Conservation (phyloP, 129 eudicot species). For the Cynara cardunculus region DNA sequence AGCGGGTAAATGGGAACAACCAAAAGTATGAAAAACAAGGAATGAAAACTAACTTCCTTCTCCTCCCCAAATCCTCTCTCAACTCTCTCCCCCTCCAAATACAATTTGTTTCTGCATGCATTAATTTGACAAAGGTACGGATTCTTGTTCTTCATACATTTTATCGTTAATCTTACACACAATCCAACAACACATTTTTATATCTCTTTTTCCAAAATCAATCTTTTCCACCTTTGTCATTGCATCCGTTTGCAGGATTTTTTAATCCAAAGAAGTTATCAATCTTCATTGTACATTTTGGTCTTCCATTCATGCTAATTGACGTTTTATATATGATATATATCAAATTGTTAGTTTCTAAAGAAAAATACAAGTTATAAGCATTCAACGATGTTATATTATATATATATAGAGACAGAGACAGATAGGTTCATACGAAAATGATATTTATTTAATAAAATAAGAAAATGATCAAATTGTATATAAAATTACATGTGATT, state of each 20-base stretch:
- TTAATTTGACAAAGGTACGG: background rate
- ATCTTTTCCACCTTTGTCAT: background rate
- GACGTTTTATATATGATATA: background rate
- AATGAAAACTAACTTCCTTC: background rate
- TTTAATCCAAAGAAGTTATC: background rate
- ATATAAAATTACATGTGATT: too few species aligned
- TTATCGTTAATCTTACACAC: background rate
- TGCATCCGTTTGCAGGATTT: background rate
- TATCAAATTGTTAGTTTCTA: too few species aligned
- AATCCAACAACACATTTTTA: background rate
- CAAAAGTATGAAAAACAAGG: constrained; percentile 10
- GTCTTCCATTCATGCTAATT: background rate
- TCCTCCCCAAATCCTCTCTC: background rate
- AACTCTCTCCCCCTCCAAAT: background rate
- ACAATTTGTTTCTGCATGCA: background rate
- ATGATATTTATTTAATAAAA: too few species aligned
- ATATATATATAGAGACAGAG: too few species aligned
- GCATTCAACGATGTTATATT: background rate
- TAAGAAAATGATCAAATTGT: too few species aligned
- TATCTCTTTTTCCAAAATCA: background rate
- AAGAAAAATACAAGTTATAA: background rate
- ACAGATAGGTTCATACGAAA: too few species aligned
- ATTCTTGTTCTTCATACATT: background rate
- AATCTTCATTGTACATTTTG: background rate
- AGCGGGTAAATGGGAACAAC: constrained; percentile 15